Evolutionary conservation across 2,329 filamentous ascomycete species (phyloP), one percentile per base, ranked within the genome.

Genomic region (Chaetomiaceae sp.): DNA sequence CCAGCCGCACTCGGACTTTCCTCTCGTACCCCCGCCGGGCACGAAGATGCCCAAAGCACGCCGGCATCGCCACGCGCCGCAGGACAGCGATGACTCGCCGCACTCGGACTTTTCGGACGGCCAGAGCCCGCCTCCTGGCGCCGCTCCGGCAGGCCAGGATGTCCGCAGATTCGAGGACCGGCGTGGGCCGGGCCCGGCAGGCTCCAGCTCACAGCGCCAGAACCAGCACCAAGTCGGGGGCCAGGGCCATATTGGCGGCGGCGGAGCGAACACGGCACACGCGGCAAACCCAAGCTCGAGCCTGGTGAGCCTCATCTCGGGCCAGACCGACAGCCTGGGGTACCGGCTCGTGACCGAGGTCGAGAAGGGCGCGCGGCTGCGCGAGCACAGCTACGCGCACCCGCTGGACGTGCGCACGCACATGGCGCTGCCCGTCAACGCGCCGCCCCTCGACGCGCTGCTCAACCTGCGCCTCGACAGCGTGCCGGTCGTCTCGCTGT

Each of bases 401-500:
- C 63, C 65, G 23, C 57, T 64, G 5, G 59, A 58, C 39, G 53
- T 66, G 17, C 53, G 59, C 31, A 58, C 65, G 53, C 60, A 61
- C 31, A 56, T 58, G n/a, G 57, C 59, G 11, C 64, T 74, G 34
- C 70, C 72, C 1, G 62, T 70, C 46, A 64, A 70, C 31, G 70
- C 65, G 5, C 66, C 66, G 22, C 64, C 62, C 29, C 34, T 66
- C 1, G 74, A 78, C 54, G 58, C 59, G 2, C 58, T 77, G 17
- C 63, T 76, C 42, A 56, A 61, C 39, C 31, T 59, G 23, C 51
- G 47, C 12, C 45, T 51, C 1, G 53, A 62, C 17, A 64, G 63
- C 27, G 59, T 72, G 23, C 73, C 74, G 1, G 66, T 68, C 42
- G 60, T 73, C 15, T 68, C 66, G 15, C 66, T 69, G 22, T 68